These are phyloP conservation scores for Piper betle DNA, from an alignment of 164 flowering plant genomes.

Conservation along the genomic window DNA sequence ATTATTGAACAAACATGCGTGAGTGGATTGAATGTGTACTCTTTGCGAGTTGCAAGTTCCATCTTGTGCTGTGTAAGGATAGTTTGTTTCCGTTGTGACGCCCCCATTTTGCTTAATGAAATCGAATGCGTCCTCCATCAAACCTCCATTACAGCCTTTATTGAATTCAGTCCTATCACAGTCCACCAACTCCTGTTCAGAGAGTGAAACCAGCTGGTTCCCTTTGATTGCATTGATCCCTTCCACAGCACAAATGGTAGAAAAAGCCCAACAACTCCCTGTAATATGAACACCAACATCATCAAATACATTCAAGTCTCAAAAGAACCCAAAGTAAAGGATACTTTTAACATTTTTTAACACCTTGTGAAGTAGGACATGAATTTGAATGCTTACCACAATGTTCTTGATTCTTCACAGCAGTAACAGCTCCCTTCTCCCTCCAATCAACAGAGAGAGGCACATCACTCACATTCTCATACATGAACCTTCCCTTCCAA, in stretches of 20 bases:
- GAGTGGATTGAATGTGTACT: slow-evolving; percentile 15
- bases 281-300: slow-evolving; percentile 1
- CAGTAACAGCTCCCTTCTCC: slow-evolving; percentile 52
- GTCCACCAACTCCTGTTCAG: slow-evolving; percentile 79
- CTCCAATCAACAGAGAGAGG: slow-evolving; percentile 74
- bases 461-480: slow-evolving; percentile 23
- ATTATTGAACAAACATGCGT: not conserved
- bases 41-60: slow-evolving; percentile 39
- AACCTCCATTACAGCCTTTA: slow-evolving; percentile 77
- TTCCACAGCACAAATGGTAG: slow-evolving; percentile 73
- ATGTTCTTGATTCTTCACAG: slow-evolving; percentile 66
- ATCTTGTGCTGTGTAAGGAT: slow-evolving; percentile 60
- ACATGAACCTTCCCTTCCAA: slow-evolving; percentile 41
- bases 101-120: slow-evolving; percentile 61
- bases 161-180: slow-evolving; percentile 56
- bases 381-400: slow-evolving; percentile 39
- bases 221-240: slow-evolving; percentile 78
- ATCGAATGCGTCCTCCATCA: slow-evolving; percentile 71
- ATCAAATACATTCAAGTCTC: not conserved
- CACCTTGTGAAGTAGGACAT: not conserved
- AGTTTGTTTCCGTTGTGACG: slow-evolving; percentile 43
- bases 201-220: slow-evolving; percentile 49
- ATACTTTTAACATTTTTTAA: too few species aligned
- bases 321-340: not conserved
- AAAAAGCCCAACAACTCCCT: slow-evolving; percentile 98